Base-by-base conservation (phyloP, 2,329 filamentous ascomycete genomes). In the Fusarium redolens region DNA sequence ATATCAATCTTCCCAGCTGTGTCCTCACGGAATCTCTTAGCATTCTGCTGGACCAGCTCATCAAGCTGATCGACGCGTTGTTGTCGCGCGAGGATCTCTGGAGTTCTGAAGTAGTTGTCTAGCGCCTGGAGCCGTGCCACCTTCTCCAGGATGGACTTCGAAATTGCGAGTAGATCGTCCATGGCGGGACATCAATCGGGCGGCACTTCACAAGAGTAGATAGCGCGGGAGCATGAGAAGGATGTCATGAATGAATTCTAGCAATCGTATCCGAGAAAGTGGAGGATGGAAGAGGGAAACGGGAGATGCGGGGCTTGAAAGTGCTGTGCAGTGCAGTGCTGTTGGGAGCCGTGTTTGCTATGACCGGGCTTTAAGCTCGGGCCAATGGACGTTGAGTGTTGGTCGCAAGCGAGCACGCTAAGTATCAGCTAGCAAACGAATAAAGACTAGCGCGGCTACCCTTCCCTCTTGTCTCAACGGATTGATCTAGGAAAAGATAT, bases 71-170 rank as follows among this genome's bases (percentile, higher is more conserved):
- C n/a, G 20, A 43, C 37, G 5, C 48, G 59, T 8, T 37, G 12
- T 43, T 43, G 43, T 25, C 63, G 50, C 17, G 50, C 59, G 50
- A 40, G 20, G 8, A 47, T 43, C 17, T 55, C 47, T 3, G 47
- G 58, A 1, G 20, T 31, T 38, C 33, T 35, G 33, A 52, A 52
- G 22, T 52, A 38, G 13, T 31, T 54, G 35, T 52, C 48, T 31
- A 51, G 45, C 40, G 25, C 84, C 82, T 4, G 83, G 83, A 52
- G 35, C 45, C 22, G 35, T n/a, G 38, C 25, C 2, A 52, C 20
- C 37, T 44, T 56, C 6, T 31, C 30, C 20, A 35, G 11, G 20
- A 61, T 44, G 30, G 55, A 20, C 11, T 33, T 43, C 25, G 58
- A 40, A n/a, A 41, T 41, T 4, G 44, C 35, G 25, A 52, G 28